These are phyloP conservation scores for Phyllachora maydis DNA, from an alignment of 2,329 filamentous ascomycete genomes.

Conservation along the genomic window DNA sequence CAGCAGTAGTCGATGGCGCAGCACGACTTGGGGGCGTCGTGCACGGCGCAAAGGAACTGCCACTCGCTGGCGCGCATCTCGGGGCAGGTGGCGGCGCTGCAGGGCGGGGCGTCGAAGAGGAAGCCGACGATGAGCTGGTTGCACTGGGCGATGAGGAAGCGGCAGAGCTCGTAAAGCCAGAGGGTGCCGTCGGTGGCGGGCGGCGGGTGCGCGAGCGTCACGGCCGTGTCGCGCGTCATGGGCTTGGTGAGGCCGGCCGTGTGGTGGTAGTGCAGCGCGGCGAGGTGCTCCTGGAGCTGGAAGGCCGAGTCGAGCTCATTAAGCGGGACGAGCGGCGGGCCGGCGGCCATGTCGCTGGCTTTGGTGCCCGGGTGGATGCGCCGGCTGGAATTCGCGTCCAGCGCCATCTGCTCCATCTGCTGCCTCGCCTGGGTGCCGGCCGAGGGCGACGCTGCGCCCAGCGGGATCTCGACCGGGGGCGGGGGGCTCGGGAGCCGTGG, in stretches of 20 bases:
- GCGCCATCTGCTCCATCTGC: conserved; percentile 39
- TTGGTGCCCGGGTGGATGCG: conserved; percentile 86
- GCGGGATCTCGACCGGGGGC: conserved; percentile 84
- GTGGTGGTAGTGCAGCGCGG: conserved; percentile 70
- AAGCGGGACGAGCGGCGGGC: conserved; percentile 71
- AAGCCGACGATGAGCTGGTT: conserved; percentile 86
- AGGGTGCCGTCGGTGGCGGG: conserved; percentile 66
- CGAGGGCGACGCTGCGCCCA: conserved; percentile 47
- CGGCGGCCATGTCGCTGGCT: conserved; percentile 79
- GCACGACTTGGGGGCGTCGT: conserved; percentile 90
- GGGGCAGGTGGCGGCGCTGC: conserved; percentile 73
- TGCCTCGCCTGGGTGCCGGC: conserved; percentile 31
- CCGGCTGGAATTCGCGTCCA: conserved; percentile 57
- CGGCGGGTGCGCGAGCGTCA: conserved; percentile 59
- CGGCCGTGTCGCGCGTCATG: conserved; percentile 56
- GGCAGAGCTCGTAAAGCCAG: conserved; percentile 96
- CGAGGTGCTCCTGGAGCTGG: conserved; percentile 91
- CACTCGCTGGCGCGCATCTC: conserved; percentile 98
- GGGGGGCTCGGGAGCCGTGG: conserved; percentile 89
- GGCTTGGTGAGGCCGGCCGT: conserved; percentile 48
- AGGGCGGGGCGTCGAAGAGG: conserved; percentile 76
- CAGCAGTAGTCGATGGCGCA: conserved; percentile 99
- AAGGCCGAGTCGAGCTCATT: conserved; percentile 93
- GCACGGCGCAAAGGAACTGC: conserved; percentile 96
- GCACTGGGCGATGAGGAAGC: conserved; percentile 85